Conservation (phyloP, 2,329 filamentous ascomycete genomes). For the Gnomoniopsis sp. region DNA sequence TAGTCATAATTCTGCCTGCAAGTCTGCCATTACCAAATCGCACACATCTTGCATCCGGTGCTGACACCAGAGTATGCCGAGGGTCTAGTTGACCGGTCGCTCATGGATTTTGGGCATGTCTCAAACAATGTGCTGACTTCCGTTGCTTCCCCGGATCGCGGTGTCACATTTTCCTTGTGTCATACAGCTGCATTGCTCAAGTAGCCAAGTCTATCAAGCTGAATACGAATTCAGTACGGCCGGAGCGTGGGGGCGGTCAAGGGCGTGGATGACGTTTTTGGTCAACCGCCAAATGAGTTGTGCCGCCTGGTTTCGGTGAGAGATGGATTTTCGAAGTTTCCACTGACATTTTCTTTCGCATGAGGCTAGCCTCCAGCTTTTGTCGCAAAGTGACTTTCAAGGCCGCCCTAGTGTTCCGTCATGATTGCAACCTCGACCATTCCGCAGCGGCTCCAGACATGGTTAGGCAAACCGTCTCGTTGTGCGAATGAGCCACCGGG, state of each 20-base stretch:
- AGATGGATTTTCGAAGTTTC: no score
- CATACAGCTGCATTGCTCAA: no score
- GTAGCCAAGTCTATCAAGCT: no score
- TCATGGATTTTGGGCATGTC: not conserved
- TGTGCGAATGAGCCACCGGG: conserved; percentile 3
- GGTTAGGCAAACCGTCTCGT: conserved; percentile 7
- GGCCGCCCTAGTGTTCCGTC: not conserved
- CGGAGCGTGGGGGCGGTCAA: no score
- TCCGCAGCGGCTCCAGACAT: not conserved
- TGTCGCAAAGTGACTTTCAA: not conserved
- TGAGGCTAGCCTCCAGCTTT: not conserved
- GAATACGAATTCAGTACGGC: no score
- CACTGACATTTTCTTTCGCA: not conserved
- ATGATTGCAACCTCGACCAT: not conserved
- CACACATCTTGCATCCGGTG: not conserved
- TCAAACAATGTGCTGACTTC: not conserved
- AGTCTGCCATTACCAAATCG: not conserved
- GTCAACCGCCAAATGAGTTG: no score
- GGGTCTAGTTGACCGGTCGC: not conserved
- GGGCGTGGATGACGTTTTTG: no score
- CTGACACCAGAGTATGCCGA: not conserved
- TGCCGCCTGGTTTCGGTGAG: no score
- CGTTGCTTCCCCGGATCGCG: not conserved
- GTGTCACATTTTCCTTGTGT: no score
- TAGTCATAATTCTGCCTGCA: not conserved